Percentiles rank a stretch among this genome's conserved stretches.
Evolutionary conservation across 176 grass and related monocot species (phyloP).

Genomic region (Triticum urartu): DNA sequence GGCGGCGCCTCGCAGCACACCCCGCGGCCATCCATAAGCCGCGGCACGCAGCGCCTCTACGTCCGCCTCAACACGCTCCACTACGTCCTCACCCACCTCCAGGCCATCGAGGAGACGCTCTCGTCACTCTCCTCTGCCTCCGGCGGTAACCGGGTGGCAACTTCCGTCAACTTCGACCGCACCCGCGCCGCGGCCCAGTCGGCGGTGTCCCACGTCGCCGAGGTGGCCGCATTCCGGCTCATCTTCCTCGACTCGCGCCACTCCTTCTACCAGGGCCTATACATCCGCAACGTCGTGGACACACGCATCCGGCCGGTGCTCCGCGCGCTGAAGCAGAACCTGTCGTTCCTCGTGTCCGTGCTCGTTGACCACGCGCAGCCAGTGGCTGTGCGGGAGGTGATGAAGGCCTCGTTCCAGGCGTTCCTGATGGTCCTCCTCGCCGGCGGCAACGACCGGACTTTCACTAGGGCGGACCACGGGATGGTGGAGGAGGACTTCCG

Average conservation of each 20-base stretch:
- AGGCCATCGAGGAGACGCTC: conserved; percentile 58
- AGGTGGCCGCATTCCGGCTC: conserved; percentile 72
- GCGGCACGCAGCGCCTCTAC: conserved; percentile 90
- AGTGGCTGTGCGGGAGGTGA: conserved; percentile 57
- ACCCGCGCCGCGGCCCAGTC: conserved; percentile 48
- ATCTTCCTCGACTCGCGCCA: conserved; percentile 72
- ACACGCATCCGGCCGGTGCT: conserved; percentile 57
- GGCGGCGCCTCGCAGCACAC: conserved; percentile 29
- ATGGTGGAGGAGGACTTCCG: conserved; percentile 67
- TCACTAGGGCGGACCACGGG: conserved; percentile 48
- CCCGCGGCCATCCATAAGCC: conserved; percentile 79
- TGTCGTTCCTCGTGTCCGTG: conserved; percentile 60
- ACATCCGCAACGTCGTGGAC: conserved; percentile 40
- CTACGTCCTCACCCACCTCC: conserved; percentile 61
- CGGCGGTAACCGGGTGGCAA: conserved; percentile 22
- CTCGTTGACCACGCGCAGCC: conserved; percentile 64
- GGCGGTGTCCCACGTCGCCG: conserved; percentile 59
- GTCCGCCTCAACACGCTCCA: conserved; percentile 93
- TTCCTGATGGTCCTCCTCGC: conserved; percentile 83
- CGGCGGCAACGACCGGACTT: conserved; percentile 62
- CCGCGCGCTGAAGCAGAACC: conserved; percentile 70
- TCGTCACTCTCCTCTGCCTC: conserved; percentile 17
- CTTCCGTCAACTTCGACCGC: conserved; percentile 39
- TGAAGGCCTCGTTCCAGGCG: conserved; percentile 62
- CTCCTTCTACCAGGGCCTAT: conserved; percentile 57